Conservation (phyloP, 2,329 filamentous ascomycete genomes). For the Stagonosporopsis cucurbitacearum region DNA sequence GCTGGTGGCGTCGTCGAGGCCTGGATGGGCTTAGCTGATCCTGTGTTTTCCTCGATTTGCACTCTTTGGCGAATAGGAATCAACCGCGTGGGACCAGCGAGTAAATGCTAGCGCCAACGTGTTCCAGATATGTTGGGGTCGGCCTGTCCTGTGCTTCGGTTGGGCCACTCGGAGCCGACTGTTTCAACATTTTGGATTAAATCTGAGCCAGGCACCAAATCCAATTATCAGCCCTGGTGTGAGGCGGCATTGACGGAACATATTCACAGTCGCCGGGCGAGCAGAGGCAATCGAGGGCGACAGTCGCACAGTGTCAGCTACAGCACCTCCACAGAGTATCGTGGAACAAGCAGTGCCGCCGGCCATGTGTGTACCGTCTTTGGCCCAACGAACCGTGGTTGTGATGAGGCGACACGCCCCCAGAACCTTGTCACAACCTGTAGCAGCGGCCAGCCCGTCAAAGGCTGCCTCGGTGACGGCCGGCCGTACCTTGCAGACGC, state of each 20-base stretch:
- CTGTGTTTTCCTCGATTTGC: conserved; percentile 23
- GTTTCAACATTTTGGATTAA: conserved; percentile 31
- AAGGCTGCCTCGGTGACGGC: conserved; percentile 15
- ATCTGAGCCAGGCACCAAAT: conserved; percentile 15
- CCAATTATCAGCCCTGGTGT: conserved; percentile 14
- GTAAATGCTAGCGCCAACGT: conserved; percentile 27
- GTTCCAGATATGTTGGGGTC: conserved; percentile 36
- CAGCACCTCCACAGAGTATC: background rate
- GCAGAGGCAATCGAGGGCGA: conserved; percentile 1
- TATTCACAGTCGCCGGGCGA: conserved; percentile 12
- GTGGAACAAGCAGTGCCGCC: background rate
- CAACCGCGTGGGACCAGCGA: conserved; percentile 15
- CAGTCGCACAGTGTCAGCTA: conserved; percentile 10
- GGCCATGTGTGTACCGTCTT: conserved; percentile 1
- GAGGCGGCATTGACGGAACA: conserved; percentile 25
- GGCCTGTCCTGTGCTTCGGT: conserved; percentile 20
- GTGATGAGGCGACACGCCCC: conserved; percentile 4
- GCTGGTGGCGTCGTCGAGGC: conserved; percentile 11
- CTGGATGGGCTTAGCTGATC: conserved; percentile 23
- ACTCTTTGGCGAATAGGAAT: conserved; percentile 22
- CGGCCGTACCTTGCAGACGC: conserved; percentile 20
- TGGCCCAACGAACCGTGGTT: conserved; percentile 15
- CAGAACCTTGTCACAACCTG: conserved; percentile 8
- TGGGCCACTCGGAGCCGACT: conserved; percentile 25
- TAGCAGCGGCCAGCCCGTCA: conserved; percentile 10